These are phyloP conservation scores for Globisporangium orthogonon DNA, from an alignment of 352 stramenopile genomes.

Conservation along the genomic window DNA sequence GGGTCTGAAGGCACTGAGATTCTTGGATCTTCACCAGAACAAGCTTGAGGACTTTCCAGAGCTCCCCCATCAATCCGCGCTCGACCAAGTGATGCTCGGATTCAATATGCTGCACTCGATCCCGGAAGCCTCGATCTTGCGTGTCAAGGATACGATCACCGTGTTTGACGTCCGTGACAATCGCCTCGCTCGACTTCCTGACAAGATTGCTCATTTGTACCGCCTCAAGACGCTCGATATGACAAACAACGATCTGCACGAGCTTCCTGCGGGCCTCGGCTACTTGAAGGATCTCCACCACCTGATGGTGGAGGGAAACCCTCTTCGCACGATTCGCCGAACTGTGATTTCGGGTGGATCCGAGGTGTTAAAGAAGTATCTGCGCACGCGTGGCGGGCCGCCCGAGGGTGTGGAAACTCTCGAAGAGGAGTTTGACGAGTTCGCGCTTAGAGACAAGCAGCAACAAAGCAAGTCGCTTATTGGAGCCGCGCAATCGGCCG, in stretches of 20 bases:
- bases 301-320: constrained; percentile 71
- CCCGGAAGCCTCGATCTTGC: constrained; percentile 34
- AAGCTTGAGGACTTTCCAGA: constrained; percentile 51
- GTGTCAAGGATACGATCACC: constrained; percentile 56
- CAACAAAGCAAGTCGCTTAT: constrained; percentile 14
- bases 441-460: constrained; percentile 36
- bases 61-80: constrained; percentile 30
- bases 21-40: constrained; percentile 75
- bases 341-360: constrained; percentile 56
- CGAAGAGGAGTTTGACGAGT: constrained; percentile 73
- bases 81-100: constrained; percentile 76
- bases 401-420: constrained; percentile 50
- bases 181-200: constrained; percentile 51
- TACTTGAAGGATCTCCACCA: constrained; percentile 76
- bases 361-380: constrained; percentile 75
- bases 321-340: constrained; percentile 64
- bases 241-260: constrained; percentile 77
- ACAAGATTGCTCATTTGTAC: constrained; percentile 53
- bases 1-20: constrained; percentile 29
- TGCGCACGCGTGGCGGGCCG: constrained; percentile 63
- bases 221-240: constrained; percentile 77
- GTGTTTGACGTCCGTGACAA: constrained; percentile 80
- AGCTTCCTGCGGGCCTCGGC: constrained; percentile 60
- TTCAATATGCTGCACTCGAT: constrained; percentile 56
- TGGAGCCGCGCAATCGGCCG: constrained; percentile 6